A percentile compares a stretch with the other conserved stretches of the same genome.
phyloP scores from a whole-genome alignment of 306 rosid genomes.

The Albizia julibrissin region DNA sequence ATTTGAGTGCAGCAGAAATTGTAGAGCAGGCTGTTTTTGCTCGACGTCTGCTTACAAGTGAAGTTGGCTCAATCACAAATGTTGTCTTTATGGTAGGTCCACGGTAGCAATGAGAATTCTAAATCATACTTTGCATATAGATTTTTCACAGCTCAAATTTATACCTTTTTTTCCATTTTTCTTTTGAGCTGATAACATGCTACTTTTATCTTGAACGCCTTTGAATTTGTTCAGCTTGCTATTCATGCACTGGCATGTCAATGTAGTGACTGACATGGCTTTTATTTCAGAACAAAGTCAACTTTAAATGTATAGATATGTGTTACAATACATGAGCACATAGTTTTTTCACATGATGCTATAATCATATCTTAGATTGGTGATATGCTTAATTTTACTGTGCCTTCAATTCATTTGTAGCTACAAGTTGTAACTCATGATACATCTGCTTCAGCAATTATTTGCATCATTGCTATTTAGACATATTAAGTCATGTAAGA shows the following conservation, averaged over 20 bases:
- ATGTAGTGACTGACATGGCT: background rate
- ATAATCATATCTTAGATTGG: background rate
- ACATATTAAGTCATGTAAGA: background rate
- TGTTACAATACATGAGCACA: background rate
- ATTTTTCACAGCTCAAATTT: background rate
- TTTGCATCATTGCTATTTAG: background rate
- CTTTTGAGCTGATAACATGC: slow-evolving; percentile 1
- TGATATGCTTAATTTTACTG: background rate
- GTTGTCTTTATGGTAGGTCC: slow-evolving; percentile 89
- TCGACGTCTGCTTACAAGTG: slow-evolving; percentile 67
- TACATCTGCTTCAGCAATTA: background rate
- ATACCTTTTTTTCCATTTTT: background rate
- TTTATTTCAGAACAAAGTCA: slow-evolving; percentile 10
- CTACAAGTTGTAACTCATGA: slow-evolving; percentile 5
- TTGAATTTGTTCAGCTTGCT: slow-evolving; percentile 12
- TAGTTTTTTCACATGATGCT: background rate
- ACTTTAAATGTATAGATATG: background rate
- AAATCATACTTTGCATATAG: background rate
- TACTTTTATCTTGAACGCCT: background rate
- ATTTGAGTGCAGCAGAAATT: slow-evolving; percentile 88
- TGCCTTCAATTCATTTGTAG: background rate
- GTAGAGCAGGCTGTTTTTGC: slow-evolving; percentile 93
- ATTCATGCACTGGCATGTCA: slow-evolving; percentile 3
- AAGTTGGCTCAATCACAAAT: slow-evolving; percentile 85
- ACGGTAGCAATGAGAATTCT: slow-evolving; percentile 4